Evolutionary conservation across 2,329 filamentous ascomycete genomes (phyloP), one percentile per base, ranked within the genome.

Genomic region (Fusarium coffeatum): DNA sequence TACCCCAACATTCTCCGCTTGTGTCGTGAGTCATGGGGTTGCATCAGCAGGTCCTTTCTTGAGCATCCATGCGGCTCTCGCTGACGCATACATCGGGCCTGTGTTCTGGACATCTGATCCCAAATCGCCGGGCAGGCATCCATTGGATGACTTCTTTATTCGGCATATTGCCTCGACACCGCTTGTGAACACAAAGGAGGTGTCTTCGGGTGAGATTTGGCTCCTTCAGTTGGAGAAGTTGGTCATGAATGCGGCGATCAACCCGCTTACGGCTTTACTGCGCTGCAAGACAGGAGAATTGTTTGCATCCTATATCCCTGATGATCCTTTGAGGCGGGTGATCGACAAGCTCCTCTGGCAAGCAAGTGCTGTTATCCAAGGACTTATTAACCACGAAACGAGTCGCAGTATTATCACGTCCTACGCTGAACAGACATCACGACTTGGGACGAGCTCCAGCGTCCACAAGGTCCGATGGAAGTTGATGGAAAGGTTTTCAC

Each of bases 1-100:
- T 5, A 11, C 34, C 6, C 59, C 59, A 3, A 54, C 34, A 8
- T 60, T 63, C 12, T 63, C 59, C 8, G 48, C 55, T 3, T 63
- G 59, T 5, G 55, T 60, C 8, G 55, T 63, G 16, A 60, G 46
- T 34, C 59, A 63, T 27, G 55, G 59, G 4, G 55, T 63, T 18
- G 40, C 55, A 18, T 60, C 59, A 16, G 48, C 55, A 16, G 59
- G 59, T 0, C 55, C 59, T 5, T 63, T 63, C 15, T 9, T 59
- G 15, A 63, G 59, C 27, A 23, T 63, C 13, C 55, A 60, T 41
- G 42, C 59, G 11, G 55, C 42, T 48, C 55, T 34, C 0, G 59
- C 55, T 16, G 59, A 63, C n/a, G 47, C 48, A 23, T 63, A 30
- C 12, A 54, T 63, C 13, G 59, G 59, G 1, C 56, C 55, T 16